Base-by-base conservation (phyloP, 495 filamentous ascomycete species). In the Hamigera avellanea region DNA sequence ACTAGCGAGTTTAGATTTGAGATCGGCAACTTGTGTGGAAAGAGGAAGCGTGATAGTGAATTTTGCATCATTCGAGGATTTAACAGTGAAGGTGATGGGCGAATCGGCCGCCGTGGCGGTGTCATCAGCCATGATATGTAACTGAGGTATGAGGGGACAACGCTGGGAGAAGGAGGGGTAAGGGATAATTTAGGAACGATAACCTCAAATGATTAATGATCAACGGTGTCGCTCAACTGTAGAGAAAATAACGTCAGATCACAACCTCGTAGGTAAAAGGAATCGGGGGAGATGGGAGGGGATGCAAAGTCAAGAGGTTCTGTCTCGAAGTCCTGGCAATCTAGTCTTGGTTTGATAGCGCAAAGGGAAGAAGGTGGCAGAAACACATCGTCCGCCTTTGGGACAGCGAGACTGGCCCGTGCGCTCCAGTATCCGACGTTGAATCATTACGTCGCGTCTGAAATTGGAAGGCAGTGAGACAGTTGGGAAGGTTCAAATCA, bases 51-150 rank as follows among this genome's bases (percentile, higher is more conserved):
- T 88, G 51, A 96, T 57, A 28, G 75, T 79, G 48, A 82, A 86
- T 54, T 81, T 86, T 46, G 72, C 78, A 49, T 99, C 93, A 43
- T 75, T 79, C 7, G 86, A 86, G 10, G 84, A 79, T 62, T 95
- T 99, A 52, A 99, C 73, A 56, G 82, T 87, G 76, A 99, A 95
- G 59, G 83, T 94, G 62, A 99, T 68, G 31, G 78, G 66, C 14
- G 61, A 48, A 45, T 73, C 67, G 33, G 69, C 66, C 26, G 59
- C 48, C 36, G 47, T 35, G 32, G 57, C 48, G 33, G 57, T 53
- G 32, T 70, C 66, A 44, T 73, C 70, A 32, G 70, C 61, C 64
- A 68, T 68, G 52, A 43, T 53, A 40, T 32, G 16, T 40, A 44
- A 23, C 34, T 44, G 15, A 26, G 14, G 4, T 12, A 12, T 13